Evolutionary conservation across 495 filamentous ascomycete genomes (phyloP).

Genomic region (Penicillium angulare): DNA sequence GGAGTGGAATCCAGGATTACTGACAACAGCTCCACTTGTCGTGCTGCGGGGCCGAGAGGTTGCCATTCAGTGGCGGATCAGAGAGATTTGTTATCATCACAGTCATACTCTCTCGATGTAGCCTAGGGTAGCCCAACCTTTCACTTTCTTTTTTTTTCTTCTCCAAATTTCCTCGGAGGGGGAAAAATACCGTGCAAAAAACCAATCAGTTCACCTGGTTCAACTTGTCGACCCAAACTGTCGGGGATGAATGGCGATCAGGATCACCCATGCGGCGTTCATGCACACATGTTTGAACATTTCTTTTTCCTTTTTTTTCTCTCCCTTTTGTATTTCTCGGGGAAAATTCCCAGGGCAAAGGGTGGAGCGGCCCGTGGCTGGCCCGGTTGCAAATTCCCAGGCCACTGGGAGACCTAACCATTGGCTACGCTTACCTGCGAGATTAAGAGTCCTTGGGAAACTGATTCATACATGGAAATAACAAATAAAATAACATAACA

Average conservation of each 20-base stretch:
- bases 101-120: slow-evolving; percentile 8
- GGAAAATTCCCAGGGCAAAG: slow-evolving; percentile 13
- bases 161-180: not conserved
- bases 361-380: slow-evolving; percentile 18
- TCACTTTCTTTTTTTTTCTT: not conserved
- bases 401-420: slow-evolving; percentile 11
- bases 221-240: not conserved
- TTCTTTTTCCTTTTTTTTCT: slow-evolving; percentile 1
- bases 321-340: not conserved
- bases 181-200: not conserved
- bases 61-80: slow-evolving; percentile 11
- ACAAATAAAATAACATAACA: not conserved
- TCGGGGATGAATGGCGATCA: slow-evolving; percentile 1
- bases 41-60: slow-evolving; percentile 14
- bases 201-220: not conserved
- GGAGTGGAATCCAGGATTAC: not conserved
- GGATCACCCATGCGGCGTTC: slow-evolving; percentile 8
- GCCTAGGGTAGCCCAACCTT: slow-evolving; percentile 6
- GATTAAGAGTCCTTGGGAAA: not conserved
- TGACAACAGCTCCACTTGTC: slow-evolving; percentile 12
- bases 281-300: slow-evolving; percentile 9
- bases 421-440: slow-evolving; percentile 16
- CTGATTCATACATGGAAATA: not conserved
- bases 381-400: slow-evolving; percentile 23
- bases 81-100: slow-evolving; percentile 3